These are phyloP conservation scores for Candida tunisiensis DNA, from an alignment of 1,139 yeast genomes.

Conservation along the genomic window DNA sequence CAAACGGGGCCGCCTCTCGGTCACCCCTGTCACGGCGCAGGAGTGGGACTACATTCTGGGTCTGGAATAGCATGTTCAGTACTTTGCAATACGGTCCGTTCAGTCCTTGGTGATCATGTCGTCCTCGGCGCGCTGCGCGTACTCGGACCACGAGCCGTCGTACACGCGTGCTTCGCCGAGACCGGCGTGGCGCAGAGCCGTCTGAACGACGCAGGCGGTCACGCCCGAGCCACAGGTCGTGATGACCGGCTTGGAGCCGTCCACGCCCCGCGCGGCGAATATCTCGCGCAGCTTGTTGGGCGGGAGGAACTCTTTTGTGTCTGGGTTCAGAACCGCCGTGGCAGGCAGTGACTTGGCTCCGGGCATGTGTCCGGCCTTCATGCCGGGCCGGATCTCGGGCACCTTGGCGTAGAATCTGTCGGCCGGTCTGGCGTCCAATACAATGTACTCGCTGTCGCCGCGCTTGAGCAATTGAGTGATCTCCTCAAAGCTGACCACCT, in stretches of 20 bases:
- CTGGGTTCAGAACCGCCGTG: constrained; percentile 34
- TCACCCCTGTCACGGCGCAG: constrained; percentile 26
- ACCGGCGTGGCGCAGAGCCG: constrained; percentile 48
- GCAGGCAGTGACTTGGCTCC: constrained; percentile 72
- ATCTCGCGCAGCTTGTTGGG: constrained; percentile 27
- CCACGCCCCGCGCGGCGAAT: constrained; percentile 26
- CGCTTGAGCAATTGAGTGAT: constrained; percentile 35
- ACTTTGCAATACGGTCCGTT: not conserved
- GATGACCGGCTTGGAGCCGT: constrained; percentile 41
- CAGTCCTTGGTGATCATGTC: constrained; percentile 10
- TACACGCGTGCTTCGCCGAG: constrained; percentile 43
- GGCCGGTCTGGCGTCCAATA: constrained; percentile 68
- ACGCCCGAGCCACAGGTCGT: constrained; percentile 95
- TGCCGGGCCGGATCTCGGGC: constrained; percentile 80
- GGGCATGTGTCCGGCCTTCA: constrained; percentile 81
- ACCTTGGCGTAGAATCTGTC: constrained; percentile 59
- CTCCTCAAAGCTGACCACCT: constrained; percentile 50
- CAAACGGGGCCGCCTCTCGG: constrained; percentile 31
- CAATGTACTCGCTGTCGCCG: constrained; percentile 28
- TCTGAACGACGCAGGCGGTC: constrained; percentile 69
- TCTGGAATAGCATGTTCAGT: constrained; percentile 9
- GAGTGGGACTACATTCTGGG: constrained; percentile 24
- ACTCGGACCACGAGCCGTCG: constrained; percentile 87
- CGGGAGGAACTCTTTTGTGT: constrained; percentile 28
- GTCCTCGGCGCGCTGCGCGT: constrained; percentile 21